A percentile compares a stretch with the other conserved stretches of the same genome.
Conservation (phyloP, 2,329 filamentous ascomycete genomes). For the Penicillium sp. region DNA sequence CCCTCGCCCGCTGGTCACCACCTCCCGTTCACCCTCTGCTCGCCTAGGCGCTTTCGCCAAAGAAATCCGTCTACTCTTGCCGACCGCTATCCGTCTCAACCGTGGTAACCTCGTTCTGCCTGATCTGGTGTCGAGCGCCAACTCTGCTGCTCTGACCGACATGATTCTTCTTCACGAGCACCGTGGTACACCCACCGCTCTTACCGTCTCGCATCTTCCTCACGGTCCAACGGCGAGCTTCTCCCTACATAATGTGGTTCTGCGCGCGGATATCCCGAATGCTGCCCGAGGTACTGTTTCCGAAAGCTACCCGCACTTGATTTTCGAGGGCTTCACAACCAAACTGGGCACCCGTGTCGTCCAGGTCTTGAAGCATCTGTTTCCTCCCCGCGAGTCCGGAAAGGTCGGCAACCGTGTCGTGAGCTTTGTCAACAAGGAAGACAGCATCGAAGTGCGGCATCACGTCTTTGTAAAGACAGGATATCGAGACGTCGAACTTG, state of each 20-base stretch:
- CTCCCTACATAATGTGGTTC: constrained; percentile 85
- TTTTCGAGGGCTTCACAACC: constrained; percentile 91
- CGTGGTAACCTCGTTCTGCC: constrained; percentile 85
- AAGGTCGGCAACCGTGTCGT: constrained; percentile 87
- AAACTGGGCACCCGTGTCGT: constrained; percentile 77
- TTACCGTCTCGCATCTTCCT: constrained; percentile 83
- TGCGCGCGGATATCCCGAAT: constrained; percentile 90
- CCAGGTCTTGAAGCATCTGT: constrained; percentile 89
- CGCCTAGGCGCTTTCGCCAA: constrained; percentile 88
- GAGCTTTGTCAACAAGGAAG: constrained; percentile 89
- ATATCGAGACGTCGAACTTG: constrained; percentile 82
- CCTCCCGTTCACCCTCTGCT: constrained; percentile 81
- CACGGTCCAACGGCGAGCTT: constrained; percentile 87
- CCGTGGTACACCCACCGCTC: constrained; percentile 82
- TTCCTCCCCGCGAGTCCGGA: constrained; percentile 81
- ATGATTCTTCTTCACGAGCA: constrained; percentile 89
- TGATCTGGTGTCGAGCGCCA: constrained; percentile 78
- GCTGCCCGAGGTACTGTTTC: constrained; percentile 81
- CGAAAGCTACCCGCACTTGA: constrained; percentile 89
- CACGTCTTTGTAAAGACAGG: constrained; percentile 93
- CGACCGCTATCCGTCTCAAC: constrained; percentile 84
- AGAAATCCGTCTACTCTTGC: constrained; percentile 79
- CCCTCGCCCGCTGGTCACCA: constrained; percentile 84
- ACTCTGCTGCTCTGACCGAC: constrained; percentile 77
- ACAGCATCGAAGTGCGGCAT: constrained; percentile 83